Evolutionary conservation across 1,139 yeast genomes (phyloP), one percentile per base, ranked within the genome.

Genomic region (Sugiyamaella neomexicana): DNA sequence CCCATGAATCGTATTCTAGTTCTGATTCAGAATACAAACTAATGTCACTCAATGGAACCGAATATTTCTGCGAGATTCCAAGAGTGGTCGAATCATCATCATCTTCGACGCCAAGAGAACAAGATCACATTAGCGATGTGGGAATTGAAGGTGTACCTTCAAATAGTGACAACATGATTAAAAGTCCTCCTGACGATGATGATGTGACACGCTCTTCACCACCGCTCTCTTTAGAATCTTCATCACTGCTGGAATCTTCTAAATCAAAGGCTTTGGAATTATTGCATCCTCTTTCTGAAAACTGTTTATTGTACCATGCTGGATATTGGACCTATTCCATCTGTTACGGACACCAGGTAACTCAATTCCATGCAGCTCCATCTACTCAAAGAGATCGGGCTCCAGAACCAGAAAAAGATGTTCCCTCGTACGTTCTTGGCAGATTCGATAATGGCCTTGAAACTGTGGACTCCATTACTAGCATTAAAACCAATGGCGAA

Each of bases 301-400:
- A 66, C 8, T 77, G 71, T 68, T 61, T 73, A 0, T 68, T 72
- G 43, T 75, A 73, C 32, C 59, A 68, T 4, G 72, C 75, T 12
- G 83, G 80, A 5, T 86, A 84, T 69, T 86, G 90, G 89, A 80
- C 82, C 1, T 83, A 81, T 64, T 80, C 77, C 1, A 78, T 79
- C 56, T 83, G 89, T 61, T 78, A 74, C 59, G 81, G 80, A 1
- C 78, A 74, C 53, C 77, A 78, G 50, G 68, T 85, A 23, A 72
- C 78, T n/a, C 93, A 86, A 63, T 83, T 78, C 66, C 86, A 82
- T 53, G 76, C 64, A 50, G 67, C 45, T 46, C 60, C 55, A 16
- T 51, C 68, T 36, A 62, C 61, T 46, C 77, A 69, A 54, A 63
- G 57, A 8, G 46, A 34, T 17, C 49, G 58, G 29, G 61, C 50